phyloP scores from a whole-genome alignment of 2,329 filamentous ascomycete species.

The Metarhizium guizhouense region DNA sequence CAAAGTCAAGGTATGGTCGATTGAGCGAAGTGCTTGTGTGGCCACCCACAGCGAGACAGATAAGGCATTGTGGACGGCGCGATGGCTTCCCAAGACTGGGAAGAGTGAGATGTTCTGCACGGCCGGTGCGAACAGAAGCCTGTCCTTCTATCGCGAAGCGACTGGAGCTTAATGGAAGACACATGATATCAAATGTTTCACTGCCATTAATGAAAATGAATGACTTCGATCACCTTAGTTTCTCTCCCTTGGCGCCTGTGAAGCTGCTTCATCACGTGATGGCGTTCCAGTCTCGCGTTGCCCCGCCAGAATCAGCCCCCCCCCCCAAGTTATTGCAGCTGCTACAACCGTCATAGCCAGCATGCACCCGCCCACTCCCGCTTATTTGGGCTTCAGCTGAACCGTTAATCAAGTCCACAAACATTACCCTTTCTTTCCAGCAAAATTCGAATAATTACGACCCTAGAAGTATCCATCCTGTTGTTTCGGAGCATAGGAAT shows the following conservation, averaged over 20 bases:
- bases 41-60: conserved; percentile 91
- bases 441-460: not conserved
- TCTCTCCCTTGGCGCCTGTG: not conserved
- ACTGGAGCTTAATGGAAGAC: conserved; percentile 46
- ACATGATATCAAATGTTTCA: not conserved
- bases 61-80: conserved; percentile 73
- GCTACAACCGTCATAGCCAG: conserved; percentile 1
- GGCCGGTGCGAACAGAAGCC: conserved; percentile 64
- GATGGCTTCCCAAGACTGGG: conserved; percentile 68
- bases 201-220: not conserved
- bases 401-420: not conserved
- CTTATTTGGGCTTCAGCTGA: not conserved
- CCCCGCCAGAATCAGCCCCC: conserved; percentile 35
- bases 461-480: not conserved
- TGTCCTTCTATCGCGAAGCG: conserved; percentile 80
- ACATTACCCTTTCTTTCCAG: conserved; percentile 1
- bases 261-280: conserved; percentile 34
- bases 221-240: not conserved
- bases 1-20: conserved; percentile 92
- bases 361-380: not conserved
- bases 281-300: conserved; percentile 42
- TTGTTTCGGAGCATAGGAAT: not conserved
- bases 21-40: conserved; percentile 75
- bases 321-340: not conserved
- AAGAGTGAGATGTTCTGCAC: conserved; percentile 68